Conservation (phyloP, 2,329 filamentous ascomycete genomes). For the Diaporthe sp. region DNA sequence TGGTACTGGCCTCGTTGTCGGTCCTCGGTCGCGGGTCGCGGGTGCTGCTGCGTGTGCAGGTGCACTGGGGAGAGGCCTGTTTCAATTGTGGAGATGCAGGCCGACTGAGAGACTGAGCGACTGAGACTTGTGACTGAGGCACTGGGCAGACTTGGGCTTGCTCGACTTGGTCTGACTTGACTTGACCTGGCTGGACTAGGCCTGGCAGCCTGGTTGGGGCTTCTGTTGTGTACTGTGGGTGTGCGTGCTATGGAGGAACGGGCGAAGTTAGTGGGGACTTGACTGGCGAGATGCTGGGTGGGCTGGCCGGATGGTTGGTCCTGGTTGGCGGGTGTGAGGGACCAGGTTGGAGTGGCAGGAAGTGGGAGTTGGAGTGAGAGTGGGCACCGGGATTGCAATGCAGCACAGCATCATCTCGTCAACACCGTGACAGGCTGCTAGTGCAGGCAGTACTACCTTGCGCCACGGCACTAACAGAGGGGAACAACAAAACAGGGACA, state of each 20-base stretch:
- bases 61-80: constrained; percentile 28
- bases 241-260: neutral
- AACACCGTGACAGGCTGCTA: constrained; percentile 9
- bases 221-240: neutral
- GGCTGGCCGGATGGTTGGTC: constrained; percentile 3
- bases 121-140: neutral
- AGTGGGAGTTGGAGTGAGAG: neutral
- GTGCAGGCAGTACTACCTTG: neutral
- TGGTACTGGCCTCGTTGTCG: constrained; percentile 23
- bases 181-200: neutral
- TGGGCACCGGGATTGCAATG: constrained; percentile 4
- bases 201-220: constrained; percentile 6
- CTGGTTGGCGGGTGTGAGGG: constrained; percentile 5
- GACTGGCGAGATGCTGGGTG: neutral
- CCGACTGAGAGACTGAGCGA: neutral
- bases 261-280: neutral
- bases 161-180: neutral
- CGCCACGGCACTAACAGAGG: constrained; percentile 20
- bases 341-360: constrained; percentile 11
- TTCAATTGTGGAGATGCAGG: constrained; percentile 6
- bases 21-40: constrained; percentile 3
- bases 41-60: neutral
- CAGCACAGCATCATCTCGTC: constrained; percentile 8
- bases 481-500: constrained; percentile 26
- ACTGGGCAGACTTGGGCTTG: neutral